These are phyloP conservation scores for Herpetomonas muscarum DNA, from an alignment of 208 protist genomes.

Conservation along the genomic window DNA sequence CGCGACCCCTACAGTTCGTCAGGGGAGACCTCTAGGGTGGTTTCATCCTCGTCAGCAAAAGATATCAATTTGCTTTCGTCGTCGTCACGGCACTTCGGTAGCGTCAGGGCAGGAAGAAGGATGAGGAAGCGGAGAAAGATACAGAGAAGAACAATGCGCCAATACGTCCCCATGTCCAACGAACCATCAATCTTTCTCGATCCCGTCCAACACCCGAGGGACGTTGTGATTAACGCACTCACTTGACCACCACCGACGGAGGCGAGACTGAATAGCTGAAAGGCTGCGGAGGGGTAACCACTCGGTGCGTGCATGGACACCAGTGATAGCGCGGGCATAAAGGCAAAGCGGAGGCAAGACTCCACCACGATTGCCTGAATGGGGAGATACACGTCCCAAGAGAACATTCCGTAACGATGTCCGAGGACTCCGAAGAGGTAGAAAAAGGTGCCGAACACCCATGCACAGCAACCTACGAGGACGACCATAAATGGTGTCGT, in stretches of 20 bases:
- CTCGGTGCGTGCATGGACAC: constrained; percentile 27
- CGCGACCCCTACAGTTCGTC: no score
- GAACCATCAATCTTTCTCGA: not conserved
- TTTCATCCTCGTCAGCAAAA: no score
- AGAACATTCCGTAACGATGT: constrained; percentile 15
- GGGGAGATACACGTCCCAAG: constrained; percentile 24
- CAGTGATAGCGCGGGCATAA: constrained; percentile 33
- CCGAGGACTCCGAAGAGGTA: constrained; percentile 22
- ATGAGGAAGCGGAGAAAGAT: constrained; percentile 25
- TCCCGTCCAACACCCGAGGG: constrained; percentile 12
- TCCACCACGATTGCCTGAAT: constrained; percentile 25
- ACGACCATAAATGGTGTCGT: constrained; percentile 25
- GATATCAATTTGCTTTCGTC: no score
- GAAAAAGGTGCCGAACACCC: constrained; percentile 26
- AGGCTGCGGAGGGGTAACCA: constrained; percentile 22
- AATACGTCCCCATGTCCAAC: constrained; percentile 11
- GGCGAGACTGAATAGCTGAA: constrained; percentile 28
- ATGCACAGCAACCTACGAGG: constrained; percentile 17
- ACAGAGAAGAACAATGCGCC: constrained; percentile 18
- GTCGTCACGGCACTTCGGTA: constrained; percentile 19
- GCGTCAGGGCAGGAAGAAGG: constrained; percentile 10
- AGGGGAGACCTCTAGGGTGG: no score
- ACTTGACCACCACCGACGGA: constrained; percentile 20
- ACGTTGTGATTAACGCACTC: constrained; percentile 3
- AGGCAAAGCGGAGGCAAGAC: constrained; percentile 26